Conservation (phyloP, 1,284 basidiomycete species). For the Ceratobasidium sp. region DNA sequence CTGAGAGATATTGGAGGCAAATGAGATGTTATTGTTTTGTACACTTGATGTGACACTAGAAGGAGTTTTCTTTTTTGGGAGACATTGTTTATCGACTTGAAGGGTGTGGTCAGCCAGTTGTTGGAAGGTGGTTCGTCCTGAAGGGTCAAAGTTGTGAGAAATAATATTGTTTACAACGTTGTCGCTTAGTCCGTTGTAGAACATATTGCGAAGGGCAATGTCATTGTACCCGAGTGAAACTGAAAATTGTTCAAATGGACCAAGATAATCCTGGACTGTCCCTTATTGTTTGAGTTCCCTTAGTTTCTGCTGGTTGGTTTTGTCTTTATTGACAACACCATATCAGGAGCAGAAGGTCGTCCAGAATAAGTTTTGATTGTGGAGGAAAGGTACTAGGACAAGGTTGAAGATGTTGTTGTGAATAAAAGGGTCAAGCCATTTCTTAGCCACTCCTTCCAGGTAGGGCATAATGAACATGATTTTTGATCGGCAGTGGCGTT, state of each 20-base stretch:
- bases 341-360: background rate
- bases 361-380: slow-evolving; percentile 17
- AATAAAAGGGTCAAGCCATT: background rate
- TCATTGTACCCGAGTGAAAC: background rate
- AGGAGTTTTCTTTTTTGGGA: too few relatives aligned
- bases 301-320: background rate
- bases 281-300: background rate
- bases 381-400: background rate
- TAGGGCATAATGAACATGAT: background rate
- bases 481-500: background rate
- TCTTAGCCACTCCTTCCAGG: background rate
- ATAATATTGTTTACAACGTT: background rate
- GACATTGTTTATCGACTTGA: too few relatives aligned
- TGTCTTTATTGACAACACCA: background rate
- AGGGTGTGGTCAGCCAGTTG: too few relatives aligned
- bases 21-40: too few relatives aligned
- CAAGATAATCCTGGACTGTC: slow-evolving; percentile 13
- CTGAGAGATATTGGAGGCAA: too few relatives aligned
- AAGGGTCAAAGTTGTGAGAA: too few relatives aligned
- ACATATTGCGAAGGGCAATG: background rate
- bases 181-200: slow-evolving; percentile 2
- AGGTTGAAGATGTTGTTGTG: background rate
- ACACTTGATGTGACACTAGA: too few relatives aligned
- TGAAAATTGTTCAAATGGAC: background rate
- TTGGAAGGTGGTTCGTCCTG: too few relatives aligned